Evolutionary conservation across 495 filamentous ascomycete species (phyloP), one percentile per base, ranked within the genome.

Genomic region (Evansstolkia leycettana): DNA sequence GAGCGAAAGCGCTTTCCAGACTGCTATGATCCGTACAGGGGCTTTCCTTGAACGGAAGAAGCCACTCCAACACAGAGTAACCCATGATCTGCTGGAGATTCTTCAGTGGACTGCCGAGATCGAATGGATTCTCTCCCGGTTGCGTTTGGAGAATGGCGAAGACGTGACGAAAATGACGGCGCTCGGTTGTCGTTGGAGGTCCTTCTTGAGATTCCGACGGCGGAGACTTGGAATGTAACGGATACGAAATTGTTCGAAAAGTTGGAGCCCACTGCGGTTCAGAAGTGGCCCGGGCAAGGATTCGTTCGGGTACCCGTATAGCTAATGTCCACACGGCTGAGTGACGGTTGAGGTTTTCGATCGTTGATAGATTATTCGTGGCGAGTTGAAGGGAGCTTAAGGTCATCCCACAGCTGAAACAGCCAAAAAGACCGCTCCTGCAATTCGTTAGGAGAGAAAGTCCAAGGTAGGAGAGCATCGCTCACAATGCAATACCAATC

Each of bases 71-170:
- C 7, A 73, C 37, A n/a, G 57, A 72, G 28, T 70, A 62, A 5
- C 85, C 85, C 72, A 93, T 78, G 7, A 92, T 68, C 24, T 78
- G 71, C 42, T 76, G 69, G 43, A 82, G 79, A 50, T 93, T 93
- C 24, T 68, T 58, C 38, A 70, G 65, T 0, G 51, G 36, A 19
- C 48, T 61, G 15, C 77, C 80, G 6, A 88, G 57, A 43, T 82
- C 73, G 71, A 81, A 93, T 1, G 83, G 84, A 42, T 90, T 89
- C 30, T 85, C 77, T 13, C 84, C 84, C 3, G 69, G 72, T 9
- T 69, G 60, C 7, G 80, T 88, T 39, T 68, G 68, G 4, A 89
- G 70, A 27, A 93, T 76, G 25, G 80, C 83, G 45, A 88, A 92
- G 4, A 76, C 80, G 25, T 79, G 72, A 2, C 62, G 62, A 7